Percentiles rank a stretch among this genome's conserved stretches.
These are phyloP conservation scores for Symbiodinium pilosum DNA, from an alignment of 73 alveolate species.

Conservation along the genomic window DNA sequence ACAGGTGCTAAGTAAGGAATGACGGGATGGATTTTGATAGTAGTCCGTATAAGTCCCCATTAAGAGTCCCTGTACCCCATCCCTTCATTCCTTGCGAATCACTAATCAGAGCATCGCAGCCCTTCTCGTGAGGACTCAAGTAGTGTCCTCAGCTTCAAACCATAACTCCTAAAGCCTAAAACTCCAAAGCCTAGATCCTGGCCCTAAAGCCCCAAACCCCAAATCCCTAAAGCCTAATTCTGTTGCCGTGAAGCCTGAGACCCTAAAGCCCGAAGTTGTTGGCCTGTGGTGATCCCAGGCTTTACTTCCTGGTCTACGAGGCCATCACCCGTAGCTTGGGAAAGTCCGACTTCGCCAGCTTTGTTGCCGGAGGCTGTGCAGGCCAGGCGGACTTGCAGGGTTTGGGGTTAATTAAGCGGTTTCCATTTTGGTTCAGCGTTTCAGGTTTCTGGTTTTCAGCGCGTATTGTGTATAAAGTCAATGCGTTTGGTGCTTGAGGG, in stretches of 20 bases:
- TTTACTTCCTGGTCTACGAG: slow-evolving; percentile 44
- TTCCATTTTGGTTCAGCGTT: background rate
- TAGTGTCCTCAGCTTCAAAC: too few species aligned
- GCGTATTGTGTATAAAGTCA: too few species aligned
- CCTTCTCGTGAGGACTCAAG: too few species aligned
- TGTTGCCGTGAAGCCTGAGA: too few species aligned
- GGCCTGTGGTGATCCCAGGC: slow-evolving; percentile 26
- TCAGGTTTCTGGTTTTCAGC: too few species aligned
- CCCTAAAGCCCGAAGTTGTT: background rate
- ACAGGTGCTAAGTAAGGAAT: too few species aligned
- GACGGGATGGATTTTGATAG: too few species aligned
- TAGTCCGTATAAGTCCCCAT: too few species aligned
- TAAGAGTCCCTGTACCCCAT: too few species aligned
- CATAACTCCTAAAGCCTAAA: background rate
- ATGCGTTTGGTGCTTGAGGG: too few species aligned
- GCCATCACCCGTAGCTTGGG: slow-evolving; percentile 39
- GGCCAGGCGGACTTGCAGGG: background rate
- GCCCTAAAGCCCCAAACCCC: background rate
- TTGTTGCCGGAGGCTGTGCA: slow-evolving; percentile 71
- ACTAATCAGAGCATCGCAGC: too few species aligned
- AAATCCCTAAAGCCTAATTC: background rate
- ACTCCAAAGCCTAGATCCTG: background rate
- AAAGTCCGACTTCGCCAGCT: slow-evolving; percentile 31
- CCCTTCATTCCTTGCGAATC: too few species aligned
- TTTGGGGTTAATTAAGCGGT: background rate